Evolutionary conservation across 2,329 filamentous ascomycete genomes (phyloP).

Genomic region (Metarhizium album): DNA sequence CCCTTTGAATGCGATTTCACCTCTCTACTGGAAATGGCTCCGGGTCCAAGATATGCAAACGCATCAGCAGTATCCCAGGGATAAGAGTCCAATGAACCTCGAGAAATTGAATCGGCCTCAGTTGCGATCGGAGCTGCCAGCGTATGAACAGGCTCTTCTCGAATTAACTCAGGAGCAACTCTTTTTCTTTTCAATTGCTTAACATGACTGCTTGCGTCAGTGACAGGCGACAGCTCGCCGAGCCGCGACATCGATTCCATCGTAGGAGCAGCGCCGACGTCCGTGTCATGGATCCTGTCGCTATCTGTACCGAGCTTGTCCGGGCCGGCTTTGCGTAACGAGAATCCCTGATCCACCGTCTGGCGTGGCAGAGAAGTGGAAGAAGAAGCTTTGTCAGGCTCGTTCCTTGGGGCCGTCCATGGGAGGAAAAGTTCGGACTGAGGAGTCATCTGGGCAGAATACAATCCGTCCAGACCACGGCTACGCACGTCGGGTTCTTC

Average conservation of each 20-base stretch:
- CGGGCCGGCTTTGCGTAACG: not conserved
- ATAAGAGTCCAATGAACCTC: not conserved
- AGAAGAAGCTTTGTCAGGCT: not conserved
- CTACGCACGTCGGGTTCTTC: not conserved
- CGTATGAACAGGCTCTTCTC: conserved; percentile 3
- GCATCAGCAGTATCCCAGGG: conserved; percentile 12
- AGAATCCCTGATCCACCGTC: not conserved
- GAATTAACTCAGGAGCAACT: conserved; percentile 14
- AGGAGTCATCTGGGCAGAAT: conserved; percentile 1
- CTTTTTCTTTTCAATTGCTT: conserved; percentile 19
- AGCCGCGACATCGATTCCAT: not conserved
- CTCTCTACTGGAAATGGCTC: conserved; percentile 14
- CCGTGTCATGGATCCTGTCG: not conserved
- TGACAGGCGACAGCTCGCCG: not conserved
- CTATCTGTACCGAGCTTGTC: not conserved
- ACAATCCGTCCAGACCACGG: not conserved
- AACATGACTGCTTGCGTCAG: conserved; percentile 6
- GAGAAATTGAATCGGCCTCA: conserved; percentile 3
- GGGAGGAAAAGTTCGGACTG: not conserved
- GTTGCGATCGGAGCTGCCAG: conserved; percentile 4
- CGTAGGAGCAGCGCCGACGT: not conserved
- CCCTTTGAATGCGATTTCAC: conserved; percentile 14
- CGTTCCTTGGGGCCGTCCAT: not conserved
- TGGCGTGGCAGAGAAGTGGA: not conserved
- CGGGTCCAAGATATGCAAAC: conserved; percentile 26